Conservation (phyloP, 345 rosid genomes). For the Mallotus nudiflorus region DNA sequence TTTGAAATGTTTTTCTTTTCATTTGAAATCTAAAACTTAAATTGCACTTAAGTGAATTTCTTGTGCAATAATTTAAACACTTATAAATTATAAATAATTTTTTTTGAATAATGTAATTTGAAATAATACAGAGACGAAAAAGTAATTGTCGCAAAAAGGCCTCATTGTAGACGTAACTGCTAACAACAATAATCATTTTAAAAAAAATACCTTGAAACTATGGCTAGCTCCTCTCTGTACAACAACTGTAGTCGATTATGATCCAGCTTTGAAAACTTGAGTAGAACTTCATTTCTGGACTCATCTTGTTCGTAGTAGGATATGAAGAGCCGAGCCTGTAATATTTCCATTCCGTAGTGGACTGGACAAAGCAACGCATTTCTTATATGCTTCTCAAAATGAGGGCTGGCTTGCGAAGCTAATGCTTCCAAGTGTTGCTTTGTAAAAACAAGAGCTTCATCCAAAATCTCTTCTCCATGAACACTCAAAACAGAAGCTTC, state of each 20-base stretch:
- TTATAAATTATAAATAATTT: no score
- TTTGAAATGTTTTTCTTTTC: no score
- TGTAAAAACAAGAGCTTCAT: conserved; percentile 33
- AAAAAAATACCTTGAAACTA: conserved; percentile 3
- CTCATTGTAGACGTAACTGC: no score
- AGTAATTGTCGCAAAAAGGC: no score
- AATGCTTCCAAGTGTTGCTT: background rate
- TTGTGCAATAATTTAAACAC: no score
- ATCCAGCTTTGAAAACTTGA: conserved; percentile 16
- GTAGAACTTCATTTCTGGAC: background rate
- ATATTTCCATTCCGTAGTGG: background rate
- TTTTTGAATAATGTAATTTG: no score
- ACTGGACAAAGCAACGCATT: background rate
- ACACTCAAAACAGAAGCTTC: conserved; percentile 36
- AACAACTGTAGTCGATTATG: conserved; percentile 9
- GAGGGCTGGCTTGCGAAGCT: background rate
- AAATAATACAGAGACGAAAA: no score
- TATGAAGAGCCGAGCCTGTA: conserved; percentile 10
- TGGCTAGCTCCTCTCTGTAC: conserved; percentile 6
- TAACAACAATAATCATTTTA: no score
- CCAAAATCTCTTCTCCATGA: conserved; percentile 32
- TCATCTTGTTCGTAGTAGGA: background rate
- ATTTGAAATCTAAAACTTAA: no score
- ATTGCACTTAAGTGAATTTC: no score
- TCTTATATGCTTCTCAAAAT: background rate